Conservation (phyloP, 768 basidiomycete species). For the Lactarius deliciosus region DNA sequence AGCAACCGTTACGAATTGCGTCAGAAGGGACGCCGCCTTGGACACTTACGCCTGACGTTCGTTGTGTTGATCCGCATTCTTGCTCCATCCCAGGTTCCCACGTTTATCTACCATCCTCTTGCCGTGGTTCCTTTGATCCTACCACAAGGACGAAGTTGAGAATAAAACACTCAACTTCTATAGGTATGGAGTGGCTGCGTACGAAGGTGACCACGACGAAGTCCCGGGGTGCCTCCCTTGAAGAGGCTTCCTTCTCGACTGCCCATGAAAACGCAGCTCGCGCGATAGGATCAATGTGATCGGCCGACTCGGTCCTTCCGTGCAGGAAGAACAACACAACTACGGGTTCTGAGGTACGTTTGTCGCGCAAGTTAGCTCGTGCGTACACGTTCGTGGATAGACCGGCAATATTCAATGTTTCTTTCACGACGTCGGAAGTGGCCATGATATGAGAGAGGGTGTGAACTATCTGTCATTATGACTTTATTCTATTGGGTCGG, state of each 20-base stretch:
- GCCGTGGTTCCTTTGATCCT: slow-evolving; percentile 61
- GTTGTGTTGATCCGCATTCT: slow-evolving; percentile 39
- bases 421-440: slow-evolving; percentile 25
- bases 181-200: slow-evolving; percentile 26
- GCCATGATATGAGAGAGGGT: background rate
- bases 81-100: slow-evolving; percentile 43
- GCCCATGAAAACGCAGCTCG: slow-evolving; percentile 37
- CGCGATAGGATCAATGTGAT: slow-evolving; percentile 38
- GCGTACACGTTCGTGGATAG: slow-evolving; percentile 35
- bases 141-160: background rate
- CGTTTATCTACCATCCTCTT: slow-evolving; percentile 38
- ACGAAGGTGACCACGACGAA: slow-evolving; percentile 50
- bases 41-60: slow-evolving; percentile 43
- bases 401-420: slow-evolving; percentile 35
- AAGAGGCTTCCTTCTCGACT: slow-evolving; percentile 24
- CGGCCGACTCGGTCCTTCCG: slow-evolving; percentile 42
- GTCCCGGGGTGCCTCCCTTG: slow-evolving; percentile 37
- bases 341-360: slow-evolving; percentile 28
- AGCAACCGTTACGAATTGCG: slow-evolving; percentile 9
- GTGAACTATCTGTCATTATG: background rate
- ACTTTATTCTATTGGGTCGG: too few species aligned
- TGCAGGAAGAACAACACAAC: slow-evolving; percentile 50
- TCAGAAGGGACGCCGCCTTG: background rate
- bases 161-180: background rate
- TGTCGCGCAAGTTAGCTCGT: slow-evolving; percentile 23